A percentile compares a stretch with the other conserved stretches of the same genome.
Conservation (phyloP, 306 rosid species). For the Dryas octopetala region DNA sequence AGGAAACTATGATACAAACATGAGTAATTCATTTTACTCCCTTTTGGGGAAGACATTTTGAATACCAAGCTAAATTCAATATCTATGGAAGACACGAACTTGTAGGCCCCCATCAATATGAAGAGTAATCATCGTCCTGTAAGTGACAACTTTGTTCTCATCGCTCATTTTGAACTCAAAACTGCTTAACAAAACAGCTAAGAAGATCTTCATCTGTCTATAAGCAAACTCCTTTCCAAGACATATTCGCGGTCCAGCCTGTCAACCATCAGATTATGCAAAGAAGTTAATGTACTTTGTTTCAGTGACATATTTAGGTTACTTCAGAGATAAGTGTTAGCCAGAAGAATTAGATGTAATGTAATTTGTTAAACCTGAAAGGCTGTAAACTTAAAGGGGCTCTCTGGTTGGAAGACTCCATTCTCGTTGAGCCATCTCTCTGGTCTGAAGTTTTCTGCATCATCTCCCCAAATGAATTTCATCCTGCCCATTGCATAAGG, state of each 20-base stretch:
- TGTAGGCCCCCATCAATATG: slow-evolving; percentile 74
- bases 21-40: too few relatives aligned
- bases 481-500: slow-evolving; percentile 91
- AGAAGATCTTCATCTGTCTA: slow-evolving; percentile 80
- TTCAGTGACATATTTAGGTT: not conserved
- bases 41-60: too few relatives aligned
- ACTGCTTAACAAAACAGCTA: slow-evolving; percentile 53
- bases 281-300: too few relatives aligned
- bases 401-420: slow-evolving; percentile 56
- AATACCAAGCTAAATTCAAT: slow-evolving; percentile 18
- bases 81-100: slow-evolving; percentile 49
- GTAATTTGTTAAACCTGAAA: slow-evolving; percentile 53
- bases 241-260: slow-evolving; percentile 87
- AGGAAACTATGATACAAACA: slow-evolving; percentile 31
- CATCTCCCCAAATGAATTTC: too few relatives aligned
- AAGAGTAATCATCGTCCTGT: slow-evolving; percentile 80
- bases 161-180: slow-evolving; percentile 61
- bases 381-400: slow-evolving; percentile 73
- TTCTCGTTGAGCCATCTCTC: slow-evolving; percentile 73
- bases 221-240: slow-evolving; percentile 89
- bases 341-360: not conserved
- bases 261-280: slow-evolving; percentile 18
- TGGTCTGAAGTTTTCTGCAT: slow-evolving; percentile 65
- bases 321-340: not conserved
- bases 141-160: slow-evolving; percentile 52